Evolutionary conservation across 495 filamentous ascomycete genomes (phyloP).

Genomic region (Gamarada debralockiae): DNA sequence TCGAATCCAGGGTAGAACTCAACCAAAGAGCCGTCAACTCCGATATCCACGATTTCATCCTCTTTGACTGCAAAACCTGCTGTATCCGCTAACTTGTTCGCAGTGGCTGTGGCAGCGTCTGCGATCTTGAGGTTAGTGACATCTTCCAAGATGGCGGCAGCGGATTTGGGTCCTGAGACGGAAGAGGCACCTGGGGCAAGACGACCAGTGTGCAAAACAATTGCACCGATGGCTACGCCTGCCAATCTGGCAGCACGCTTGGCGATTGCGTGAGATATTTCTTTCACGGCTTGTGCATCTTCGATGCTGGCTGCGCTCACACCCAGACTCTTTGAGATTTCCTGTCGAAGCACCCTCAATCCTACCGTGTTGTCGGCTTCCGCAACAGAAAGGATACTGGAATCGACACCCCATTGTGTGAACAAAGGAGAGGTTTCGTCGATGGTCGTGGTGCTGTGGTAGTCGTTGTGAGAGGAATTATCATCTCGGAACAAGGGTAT

Average conservation of each 20-base stretch:
- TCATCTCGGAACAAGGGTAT: constrained; percentile 67
- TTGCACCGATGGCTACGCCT: constrained; percentile 79
- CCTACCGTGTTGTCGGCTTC: constrained; percentile 67
- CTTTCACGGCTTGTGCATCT: constrained; percentile 79
- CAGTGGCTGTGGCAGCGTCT: constrained; percentile 25
- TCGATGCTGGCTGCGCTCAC: constrained; percentile 66
- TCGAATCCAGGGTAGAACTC: constrained; percentile 92
- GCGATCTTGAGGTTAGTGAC: constrained; percentile 14
- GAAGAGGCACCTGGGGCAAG: constrained; percentile 40
- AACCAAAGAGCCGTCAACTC: constrained; percentile 85
- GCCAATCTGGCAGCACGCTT: constrained; percentile 85
- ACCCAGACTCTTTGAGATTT: constrained; percentile 70
- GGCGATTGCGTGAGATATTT: constrained; percentile 76
- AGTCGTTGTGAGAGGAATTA: constrained; percentile 58
- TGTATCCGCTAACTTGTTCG: constrained; percentile 17
- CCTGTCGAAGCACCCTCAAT: constrained; percentile 61
- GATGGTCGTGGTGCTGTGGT: constrained; percentile 64
- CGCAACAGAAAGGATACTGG: constrained; percentile 75
- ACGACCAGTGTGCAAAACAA: constrained; percentile 70
- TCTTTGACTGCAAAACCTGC: constrained; percentile 20
- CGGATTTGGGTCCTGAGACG: constrained; percentile 11
- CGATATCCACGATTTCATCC: constrained; percentile 74
- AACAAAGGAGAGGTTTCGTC: constrained; percentile 61
- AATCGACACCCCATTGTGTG: constrained; percentile 86
- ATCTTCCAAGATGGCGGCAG: constrained; percentile 17